Base-by-base conservation (phyloP, 805 yeast genomes). In the Saturnispora bothae region DNA sequence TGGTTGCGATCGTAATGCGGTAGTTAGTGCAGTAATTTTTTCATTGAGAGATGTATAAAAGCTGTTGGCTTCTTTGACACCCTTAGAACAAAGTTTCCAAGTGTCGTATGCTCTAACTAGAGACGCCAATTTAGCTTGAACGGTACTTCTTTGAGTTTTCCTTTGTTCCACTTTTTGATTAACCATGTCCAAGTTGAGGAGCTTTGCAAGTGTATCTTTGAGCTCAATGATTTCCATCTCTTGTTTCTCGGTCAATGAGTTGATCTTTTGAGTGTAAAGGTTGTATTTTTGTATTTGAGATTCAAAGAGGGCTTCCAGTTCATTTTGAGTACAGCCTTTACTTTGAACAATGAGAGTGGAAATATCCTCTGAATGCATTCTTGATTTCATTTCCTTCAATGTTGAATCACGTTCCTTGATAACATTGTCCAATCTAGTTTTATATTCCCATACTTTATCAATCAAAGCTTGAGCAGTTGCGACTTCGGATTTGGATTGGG, bases 281-380 rank as follows among this genome's bases (percentile, higher is more conserved):
- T 71, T 72, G 56, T 85, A 89, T 57, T 89, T 89, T 35, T 68
- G 71, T 45, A 89, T 61, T 54, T 85, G 95, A 41, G 71, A 69
- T 14, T 75, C 71, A 53, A 88, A 86, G 12, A 81, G 53, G 4
- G 44, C 58, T 8, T 68, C 62, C 8, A 52, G 27, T 32, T 71
- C 66, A 6, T 73, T 74, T 4, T 74, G 61, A 25, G 48, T 41
- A 9, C 54, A 46, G 31, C 71, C 68, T 43, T 71, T 74, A 52
- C 83, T 79, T 46, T 78, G 63, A 7, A 89, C 71, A 23, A 89
- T 64, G 10, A 78, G 64, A 38, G 79, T 77, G 0, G 95, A 79
- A 35, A 86, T 84, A 53, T 89, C 96, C 59, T 89, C 97, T 12
- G 69, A 66, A 49, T 78, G 92, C 25, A 83, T 76, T 34, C 71